These are phyloP conservation scores for Strobilomyces echinocephalus DNA, from an alignment of 768 basidiomycete genomes.

Conservation along the genomic window DNA sequence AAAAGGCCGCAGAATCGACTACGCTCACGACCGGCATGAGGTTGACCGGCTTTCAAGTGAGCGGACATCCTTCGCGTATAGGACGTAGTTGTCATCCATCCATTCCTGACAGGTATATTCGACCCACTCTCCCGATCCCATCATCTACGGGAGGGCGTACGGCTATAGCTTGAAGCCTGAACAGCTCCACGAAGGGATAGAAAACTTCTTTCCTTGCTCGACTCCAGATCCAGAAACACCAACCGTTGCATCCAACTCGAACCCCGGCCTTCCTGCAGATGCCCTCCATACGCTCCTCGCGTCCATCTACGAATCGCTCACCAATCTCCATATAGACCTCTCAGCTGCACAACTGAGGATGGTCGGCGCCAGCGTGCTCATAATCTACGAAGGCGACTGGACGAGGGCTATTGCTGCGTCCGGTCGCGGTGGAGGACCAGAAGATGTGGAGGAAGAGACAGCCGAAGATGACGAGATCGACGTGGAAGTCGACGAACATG, in stretches of 20 bases:
- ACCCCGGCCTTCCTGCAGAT: conserved; percentile 50
- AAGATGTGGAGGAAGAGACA: conserved; percentile 29
- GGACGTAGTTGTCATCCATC: not conserved
- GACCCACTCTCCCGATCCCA: conserved; percentile 46
- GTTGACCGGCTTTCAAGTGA: conserved; percentile 87
- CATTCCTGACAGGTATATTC: conserved; percentile 60
- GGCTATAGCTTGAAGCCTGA: conserved; percentile 68
- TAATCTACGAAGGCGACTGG: conserved; percentile 72
- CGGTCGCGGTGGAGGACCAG: conserved; percentile 33
- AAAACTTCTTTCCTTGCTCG: conserved; percentile 69
- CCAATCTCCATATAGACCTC: conserved; percentile 48
- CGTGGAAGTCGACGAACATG: conserved; percentile 30
- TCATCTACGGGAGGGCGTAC: conserved; percentile 67
- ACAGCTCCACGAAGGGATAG: conserved; percentile 73
- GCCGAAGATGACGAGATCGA: conserved; percentile 39
- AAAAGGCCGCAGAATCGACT: conserved; percentile 66
- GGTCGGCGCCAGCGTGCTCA: conserved; percentile 74
- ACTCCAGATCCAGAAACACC: conserved; percentile 2
- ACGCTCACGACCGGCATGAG: conserved; percentile 71
- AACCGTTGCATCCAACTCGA: conserved; percentile 4
- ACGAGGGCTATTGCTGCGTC: conserved; percentile 32
- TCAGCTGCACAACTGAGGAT: conserved; percentile 65
- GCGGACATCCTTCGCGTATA: conserved; percentile 13
- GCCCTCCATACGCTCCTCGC: conserved; percentile 55
- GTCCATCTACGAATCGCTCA: conserved; percentile 48